These are phyloP conservation scores for Lentinula boryana DNA, from an alignment of 768 basidiomycete genomes.

Conservation along the genomic window DNA sequence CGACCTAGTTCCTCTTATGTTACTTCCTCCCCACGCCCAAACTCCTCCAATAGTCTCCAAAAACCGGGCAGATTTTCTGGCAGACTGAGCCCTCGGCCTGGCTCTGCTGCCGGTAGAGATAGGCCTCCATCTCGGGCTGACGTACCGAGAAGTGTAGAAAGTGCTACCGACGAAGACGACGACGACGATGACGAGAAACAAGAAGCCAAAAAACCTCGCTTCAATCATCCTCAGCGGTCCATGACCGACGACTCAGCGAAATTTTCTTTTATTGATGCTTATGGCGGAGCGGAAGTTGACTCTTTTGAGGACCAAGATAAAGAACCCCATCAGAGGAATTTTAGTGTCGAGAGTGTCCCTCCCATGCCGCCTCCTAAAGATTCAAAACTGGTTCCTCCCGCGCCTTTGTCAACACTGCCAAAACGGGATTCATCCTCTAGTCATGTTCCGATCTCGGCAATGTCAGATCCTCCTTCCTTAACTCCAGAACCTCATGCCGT, in stretches of 20 bases:
- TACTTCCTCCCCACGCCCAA: not conserved
- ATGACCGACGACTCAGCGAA: not conserved
- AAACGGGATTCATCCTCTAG: slow-evolving; percentile 7
- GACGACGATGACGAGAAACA: slow-evolving; percentile 40
- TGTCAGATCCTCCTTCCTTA: slow-evolving; percentile 3
- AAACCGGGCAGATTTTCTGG: not conserved
- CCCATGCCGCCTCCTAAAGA: slow-evolving; percentile 45
- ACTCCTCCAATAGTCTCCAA: slow-evolving; percentile 17
- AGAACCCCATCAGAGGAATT: not conserved
- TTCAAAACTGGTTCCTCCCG: slow-evolving; percentile 15
- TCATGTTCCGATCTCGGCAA: slow-evolving; percentile 6
- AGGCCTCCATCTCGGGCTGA: slow-evolving; percentile 58
- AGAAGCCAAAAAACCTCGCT: not conserved
- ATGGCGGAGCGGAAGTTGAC: not conserved
- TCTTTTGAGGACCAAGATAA: not conserved
- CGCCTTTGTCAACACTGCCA: not conserved
- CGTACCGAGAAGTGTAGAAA: slow-evolving; percentile 69
- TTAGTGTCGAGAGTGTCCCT: slow-evolving; percentile 13
- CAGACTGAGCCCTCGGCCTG: not conserved
- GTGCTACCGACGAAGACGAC: slow-evolving; percentile 66
- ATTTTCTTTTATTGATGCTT: slow-evolving; percentile 1
- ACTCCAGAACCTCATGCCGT: not conserved
- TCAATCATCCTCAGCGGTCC: slow-evolving; percentile 7
- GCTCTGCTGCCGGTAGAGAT: slow-evolving; percentile 26
- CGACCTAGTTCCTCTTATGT: slow-evolving; percentile 9